Evolutionary conservation across 2,329 filamentous ascomycete genomes (phyloP), one percentile per base, ranked within the genome.

Genomic region (Aspergillus novofumigatus): DNA sequence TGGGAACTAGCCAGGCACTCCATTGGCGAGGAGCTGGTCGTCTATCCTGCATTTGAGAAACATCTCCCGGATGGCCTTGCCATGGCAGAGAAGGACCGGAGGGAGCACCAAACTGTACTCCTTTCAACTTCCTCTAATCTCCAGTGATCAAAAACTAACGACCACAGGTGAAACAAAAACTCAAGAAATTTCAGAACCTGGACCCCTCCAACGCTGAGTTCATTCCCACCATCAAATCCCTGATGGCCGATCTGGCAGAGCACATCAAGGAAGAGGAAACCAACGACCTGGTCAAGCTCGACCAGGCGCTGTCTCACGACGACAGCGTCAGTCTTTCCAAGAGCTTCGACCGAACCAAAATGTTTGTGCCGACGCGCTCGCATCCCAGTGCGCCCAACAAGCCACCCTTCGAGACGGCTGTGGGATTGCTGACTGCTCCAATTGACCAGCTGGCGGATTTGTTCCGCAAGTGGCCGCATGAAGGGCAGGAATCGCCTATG

Each of bases 361-460:
- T 68, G 23, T 80, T 84, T 62, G 77, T 79, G 2, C 81, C 81
- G 1, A 67, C 78, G 1, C 75, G 78, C 23, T 79, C 76, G 49
- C 81, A 83, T 63, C 80, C 80, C 0, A 71, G 63, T n/a, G 76
- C 78, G 5, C 78, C 78, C 0, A 75, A 81, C 55, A 77, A 77
- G 44, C 81, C 81, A 6, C 80, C 80, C 0, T 84, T 83, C 57
- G 82, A 86, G 73, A 81, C 78, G 0, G 80, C 76, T 0, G 77
- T 77, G 59, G 82, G 81, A 0, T 61, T 86, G 23, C 55, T 86
- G 69, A 70, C 80, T 0, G 81, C 82, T 11, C 83, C 83, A 0
- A 72, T 86, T 20, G 83, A 86, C 64, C 77, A 76, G 54, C 55
- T 86, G 32, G 71, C 71, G 28, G 82, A 86, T 65, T 53, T 83